Conservation (phyloP, 2,329 filamentous ascomycete genomes). For the Arthrinium phaeospermum region DNA sequence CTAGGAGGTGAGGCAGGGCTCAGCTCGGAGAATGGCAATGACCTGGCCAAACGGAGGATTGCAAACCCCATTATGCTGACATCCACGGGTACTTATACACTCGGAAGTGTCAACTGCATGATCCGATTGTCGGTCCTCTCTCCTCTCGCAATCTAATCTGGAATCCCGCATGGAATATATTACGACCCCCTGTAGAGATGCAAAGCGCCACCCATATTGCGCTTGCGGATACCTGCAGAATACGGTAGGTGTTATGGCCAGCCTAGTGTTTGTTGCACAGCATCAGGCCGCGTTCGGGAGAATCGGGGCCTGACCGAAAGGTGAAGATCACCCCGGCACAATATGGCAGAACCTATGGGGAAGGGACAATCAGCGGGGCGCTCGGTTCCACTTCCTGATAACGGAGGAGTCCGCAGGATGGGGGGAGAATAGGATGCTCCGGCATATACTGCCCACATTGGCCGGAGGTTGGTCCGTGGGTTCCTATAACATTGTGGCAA, state of each 20-base stretch:
- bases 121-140: neutral
- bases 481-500: neutral
- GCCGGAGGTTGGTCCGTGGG: neutral
- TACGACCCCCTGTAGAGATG: neutral
- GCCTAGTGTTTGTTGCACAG: neutral
- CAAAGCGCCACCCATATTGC: neutral
- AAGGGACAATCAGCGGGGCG: neutral
- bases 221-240: neutral
- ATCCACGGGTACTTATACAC: neutral
- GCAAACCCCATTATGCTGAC: neutral
- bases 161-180: neutral
- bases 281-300: neutral
- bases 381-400: neutral
- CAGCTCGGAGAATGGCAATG: neutral
- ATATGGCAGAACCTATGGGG: neutral
- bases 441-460: neutral
- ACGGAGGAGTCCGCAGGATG: constrained; percentile 6
- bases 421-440: neutral
- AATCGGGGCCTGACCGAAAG: neutral
- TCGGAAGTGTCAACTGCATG: neutral
- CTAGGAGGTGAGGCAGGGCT: neutral
- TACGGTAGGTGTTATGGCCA: neutral
- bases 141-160: neutral
- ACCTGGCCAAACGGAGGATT: neutral
- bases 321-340: neutral